Evolutionary conservation across 805 yeast species (phyloP), one percentile per base, ranked within the genome.

Genomic region (Cyberlindnera mississippiensis): DNA sequence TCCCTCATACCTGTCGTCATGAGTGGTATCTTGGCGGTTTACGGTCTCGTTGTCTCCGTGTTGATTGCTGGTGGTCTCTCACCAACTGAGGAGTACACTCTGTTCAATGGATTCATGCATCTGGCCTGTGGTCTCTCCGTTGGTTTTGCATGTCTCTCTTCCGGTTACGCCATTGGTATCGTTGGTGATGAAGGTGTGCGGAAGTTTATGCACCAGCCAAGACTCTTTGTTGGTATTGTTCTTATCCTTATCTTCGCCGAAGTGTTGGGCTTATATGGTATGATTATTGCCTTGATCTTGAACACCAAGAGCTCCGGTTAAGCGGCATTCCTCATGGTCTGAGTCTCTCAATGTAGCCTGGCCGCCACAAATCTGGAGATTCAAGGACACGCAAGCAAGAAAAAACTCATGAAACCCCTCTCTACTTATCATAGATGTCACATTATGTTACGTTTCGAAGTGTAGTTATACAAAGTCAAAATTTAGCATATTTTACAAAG

Each of bases 91-190:
- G 76, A 80, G 37, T 90, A 93, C 66, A 81, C 96, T 4, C 68
- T 93, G 42, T 93, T 87, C 69, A 85, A 87, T 60, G 99, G 99
- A n/a, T 89, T 89, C 64, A 88, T 93, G 95, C 99, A 93, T 67
- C 71, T 93, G 63, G 90, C 95, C 40, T 89, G 97, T 66, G 99
- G 99, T 2, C 68, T 91, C 46, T 79, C 95, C 28, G 99, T 93
- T 33, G 99, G 99, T 2, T 88, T 93, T 59, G 89, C 98, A 4
- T 90, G 98, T 63, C 73, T 93, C 60, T 90, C 98, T 31, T 85
- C 96, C 45, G 99, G 99, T 34, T 93, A 90, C 66, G 93, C 99
- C 44, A 87, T 87, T 68, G 96, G 96, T 38, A 82, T 87, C 49
- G 96, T 87, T 29, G 96, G 96, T 32, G 96, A 87, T 59, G 95